Evolutionary conservation across 1,284 basidiomycete species (phyloP).

Genomic region (Ustilago tritici): DNA sequence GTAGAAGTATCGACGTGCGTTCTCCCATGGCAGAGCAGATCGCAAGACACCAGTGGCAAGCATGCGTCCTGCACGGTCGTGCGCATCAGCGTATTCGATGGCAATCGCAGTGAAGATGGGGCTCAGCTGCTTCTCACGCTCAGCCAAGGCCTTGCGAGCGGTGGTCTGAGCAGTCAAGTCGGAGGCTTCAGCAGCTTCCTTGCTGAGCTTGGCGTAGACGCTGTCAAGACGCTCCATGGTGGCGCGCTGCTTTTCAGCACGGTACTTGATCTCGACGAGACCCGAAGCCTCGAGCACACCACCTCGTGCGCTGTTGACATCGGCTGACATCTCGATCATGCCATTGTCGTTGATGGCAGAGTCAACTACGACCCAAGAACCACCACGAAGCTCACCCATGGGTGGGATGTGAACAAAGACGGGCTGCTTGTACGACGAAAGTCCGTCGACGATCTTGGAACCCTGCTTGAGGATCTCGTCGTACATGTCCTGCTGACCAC

Average conservation of each 20-base stretch:
- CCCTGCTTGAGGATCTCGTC: constrained; percentile 70
- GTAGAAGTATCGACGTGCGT: constrained; percentile 89
- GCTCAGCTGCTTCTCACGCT: constrained; percentile 84
- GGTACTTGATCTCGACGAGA: constrained; percentile 78
- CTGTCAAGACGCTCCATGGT: constrained; percentile 95
- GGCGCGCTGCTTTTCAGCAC: constrained; percentile 81
- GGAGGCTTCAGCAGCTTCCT: constrained; percentile 75
- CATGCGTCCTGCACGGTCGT: constrained; percentile 95
- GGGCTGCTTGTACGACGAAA: constrained; percentile 97
- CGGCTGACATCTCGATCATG: constrained; percentile 92
- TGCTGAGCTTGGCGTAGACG: constrained; percentile 84
- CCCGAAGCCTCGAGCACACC: constrained; percentile 96
- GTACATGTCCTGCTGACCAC: constrained; percentile 96
- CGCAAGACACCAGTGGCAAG: constrained; percentile 91
- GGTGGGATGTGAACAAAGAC: constrained; percentile 99
- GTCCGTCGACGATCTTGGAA: constrained; percentile 88
- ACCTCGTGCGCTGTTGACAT: constrained; percentile 87
- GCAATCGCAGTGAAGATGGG: constrained; percentile 95
- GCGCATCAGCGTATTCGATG: constrained; percentile 93
- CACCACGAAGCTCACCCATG: constrained; percentile 97
- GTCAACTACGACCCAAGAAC: constrained; percentile 99
- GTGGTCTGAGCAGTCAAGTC: constrained; percentile 74
- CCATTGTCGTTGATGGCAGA: constrained; percentile 91
- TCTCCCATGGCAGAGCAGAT: constrained; percentile 77
- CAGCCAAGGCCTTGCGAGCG: constrained; percentile 76